A percentile compares a stretch with the other conserved stretches of the same genome.
Evolutionary conservation across 2,329 filamentous ascomycete species (phyloP).

Genomic region (Fusarium foetens): DNA sequence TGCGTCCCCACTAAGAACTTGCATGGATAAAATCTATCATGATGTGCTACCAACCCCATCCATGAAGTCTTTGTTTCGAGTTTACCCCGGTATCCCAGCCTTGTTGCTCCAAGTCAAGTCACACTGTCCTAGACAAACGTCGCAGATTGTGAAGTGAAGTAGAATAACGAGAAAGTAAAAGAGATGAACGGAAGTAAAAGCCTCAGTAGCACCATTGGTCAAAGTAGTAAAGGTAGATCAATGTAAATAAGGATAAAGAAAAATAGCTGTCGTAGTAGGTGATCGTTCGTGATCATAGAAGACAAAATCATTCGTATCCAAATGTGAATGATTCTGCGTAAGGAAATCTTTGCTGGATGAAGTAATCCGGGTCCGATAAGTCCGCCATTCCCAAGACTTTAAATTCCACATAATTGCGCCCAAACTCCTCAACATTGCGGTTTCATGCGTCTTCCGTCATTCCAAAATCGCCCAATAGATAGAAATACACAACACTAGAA

Average conservation of each 20-base stretch:
- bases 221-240: conserved; percentile 8
- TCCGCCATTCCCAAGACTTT: conserved; percentile 1
- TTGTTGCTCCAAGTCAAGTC: background rate
- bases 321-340: conserved; percentile 12
- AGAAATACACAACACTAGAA: conserved; percentile 44
- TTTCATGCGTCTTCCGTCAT: conserved; percentile 35
- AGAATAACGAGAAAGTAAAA: background rate
- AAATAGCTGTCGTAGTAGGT: conserved; percentile 19
- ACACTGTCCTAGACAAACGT: background rate
- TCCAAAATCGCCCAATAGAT: conserved; percentile 22
- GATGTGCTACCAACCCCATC: background rate
- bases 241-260: conserved; percentile 20
- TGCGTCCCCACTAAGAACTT: background rate
- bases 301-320: conserved; percentile 11
- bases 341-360: conserved; percentile 21
- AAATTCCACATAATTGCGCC: conserved; percentile 30
- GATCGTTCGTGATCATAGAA: conserved; percentile 25
- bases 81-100: background rate
- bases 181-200: background rate
- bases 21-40: background rate
- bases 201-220: background rate
- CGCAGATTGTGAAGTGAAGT: background rate
- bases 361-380: conserved; percentile 14
- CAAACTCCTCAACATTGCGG: conserved; percentile 42
- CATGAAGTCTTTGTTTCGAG: background rate